Evolutionary conservation across 805 yeast species (phyloP), one percentile per base, ranked within the genome.

Genomic region (Monosporozyma aerobia): DNA sequence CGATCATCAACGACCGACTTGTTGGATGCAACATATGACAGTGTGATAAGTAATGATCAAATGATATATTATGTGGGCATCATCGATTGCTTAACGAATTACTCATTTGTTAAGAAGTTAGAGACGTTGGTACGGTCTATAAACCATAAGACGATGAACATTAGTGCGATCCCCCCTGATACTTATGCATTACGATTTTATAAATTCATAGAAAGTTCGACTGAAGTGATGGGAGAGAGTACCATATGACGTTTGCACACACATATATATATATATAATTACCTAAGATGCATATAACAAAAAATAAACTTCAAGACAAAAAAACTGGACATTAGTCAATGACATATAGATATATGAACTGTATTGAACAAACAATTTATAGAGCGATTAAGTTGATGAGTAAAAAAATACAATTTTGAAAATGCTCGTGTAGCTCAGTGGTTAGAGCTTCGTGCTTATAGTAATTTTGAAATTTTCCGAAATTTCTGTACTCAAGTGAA

Each of bases 101-200:
- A 88, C 60, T 81, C 87, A 1, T 68, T 83, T 25, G 71, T 81
- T 59, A 92, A 92, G 66, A 77, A 79, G 57, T 66, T 89, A 47
- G 99, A 92, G 65, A 92, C 98, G 0, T 79, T 87, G 56, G 85
- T 90, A 82, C 78, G 96, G 65, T 76, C 86, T 11, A 60, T 94
- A 25, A 78, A 78, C 37, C 87, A 88, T 62, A 77, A 82, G 41
- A 72, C 90, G 51, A 77, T 76, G 44, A 78, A 83, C 3, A 82
- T 95, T 2, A 87, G 96, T 59, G 95, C 99, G 0, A 75, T 94
- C 9, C 98, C 99, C 0, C 90, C 98, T 0, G 62, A 63, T 5
- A 97, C 90, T 60, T 94, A 94, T 63, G 97, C 97, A 8, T 83
- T 84, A 52, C 75, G 99, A 61, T 90, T 94, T 65, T 73, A 84